These are phyloP conservation scores for Rhizoclosmatium sp. DNA, from an alignment of 192 early-diverging fungal genomes.

Conservation along the genomic window DNA sequence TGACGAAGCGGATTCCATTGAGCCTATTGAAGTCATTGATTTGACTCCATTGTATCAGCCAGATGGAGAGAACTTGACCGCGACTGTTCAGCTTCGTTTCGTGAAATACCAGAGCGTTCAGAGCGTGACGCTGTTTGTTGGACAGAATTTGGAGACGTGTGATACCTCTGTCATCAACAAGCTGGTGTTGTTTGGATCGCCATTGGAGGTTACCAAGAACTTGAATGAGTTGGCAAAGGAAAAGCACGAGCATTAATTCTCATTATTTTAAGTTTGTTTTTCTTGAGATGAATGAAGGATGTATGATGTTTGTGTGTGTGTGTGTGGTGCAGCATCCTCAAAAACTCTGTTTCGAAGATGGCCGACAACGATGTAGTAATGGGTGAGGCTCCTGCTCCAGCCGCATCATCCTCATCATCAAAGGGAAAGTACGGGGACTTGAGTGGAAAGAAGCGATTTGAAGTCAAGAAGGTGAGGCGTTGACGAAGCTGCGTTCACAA, in stretches of 20 bases:
- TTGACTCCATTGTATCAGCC: constrained; percentile 59
- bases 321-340: not conserved
- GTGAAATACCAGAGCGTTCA: constrained; percentile 94
- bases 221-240: constrained; percentile 60
- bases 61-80: constrained; percentile 1
- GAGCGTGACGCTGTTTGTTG: constrained; percentile 68
- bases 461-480: constrained; percentile 86
- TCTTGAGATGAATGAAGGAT: not conserved
- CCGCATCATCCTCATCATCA: constrained; percentile 38
- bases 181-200: constrained; percentile 80
- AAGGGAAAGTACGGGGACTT: constrained; percentile 56
- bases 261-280: not conserved
- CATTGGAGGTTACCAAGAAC: constrained; percentile 67
- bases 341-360: constrained; percentile 45
- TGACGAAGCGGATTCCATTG: constrained; percentile 83
- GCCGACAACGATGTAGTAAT: constrained; percentile 36
- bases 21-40: constrained; percentile 78
- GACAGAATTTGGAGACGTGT: constrained; percentile 80
- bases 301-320: no score
- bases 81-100: constrained; percentile 82
- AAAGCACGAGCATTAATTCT: constrained; percentile 25
- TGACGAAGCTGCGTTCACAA: no score
- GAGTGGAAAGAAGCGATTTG: constrained; percentile 81
- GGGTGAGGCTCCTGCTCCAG: constrained; percentile 46
- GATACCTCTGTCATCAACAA: constrained; percentile 84